Conservation (phyloP, 352 stramenopile species). For the Ophiocytium majus region DNA sequence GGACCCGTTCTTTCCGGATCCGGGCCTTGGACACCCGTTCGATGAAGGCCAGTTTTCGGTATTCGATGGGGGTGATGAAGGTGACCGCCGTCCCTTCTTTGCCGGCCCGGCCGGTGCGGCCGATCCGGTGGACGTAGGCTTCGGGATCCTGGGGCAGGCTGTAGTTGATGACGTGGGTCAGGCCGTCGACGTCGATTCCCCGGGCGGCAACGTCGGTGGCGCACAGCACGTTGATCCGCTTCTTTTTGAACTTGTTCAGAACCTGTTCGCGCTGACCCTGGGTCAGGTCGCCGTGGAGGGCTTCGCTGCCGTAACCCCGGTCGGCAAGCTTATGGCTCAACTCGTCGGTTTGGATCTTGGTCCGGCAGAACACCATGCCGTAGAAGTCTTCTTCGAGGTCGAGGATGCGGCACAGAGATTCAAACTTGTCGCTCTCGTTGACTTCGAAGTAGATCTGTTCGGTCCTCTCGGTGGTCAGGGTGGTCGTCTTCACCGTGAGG, state of each 20-base stretch:
- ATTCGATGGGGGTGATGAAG: conserved; percentile 32
- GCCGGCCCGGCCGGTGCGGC: conserved; percentile 52
- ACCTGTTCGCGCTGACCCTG: background rate
- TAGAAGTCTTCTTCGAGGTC: background rate
- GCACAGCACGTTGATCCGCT: conserved; percentile 68
- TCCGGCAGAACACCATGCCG: background rate
- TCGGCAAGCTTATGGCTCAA: background rate
- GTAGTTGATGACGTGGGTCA: conserved; percentile 70
- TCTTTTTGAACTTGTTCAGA: conserved; percentile 68
- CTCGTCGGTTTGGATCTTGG: background rate
- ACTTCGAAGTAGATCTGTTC: conserved; percentile 6
- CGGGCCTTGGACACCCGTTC: background rate
- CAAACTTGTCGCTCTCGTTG: background rate
- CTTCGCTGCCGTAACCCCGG: background rate
- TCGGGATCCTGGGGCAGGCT: conserved; percentile 65
- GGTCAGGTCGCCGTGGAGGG: conserved; percentile 5
- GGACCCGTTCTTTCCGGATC: background rate
- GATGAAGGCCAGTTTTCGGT: background rate
- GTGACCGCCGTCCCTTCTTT: conserved; percentile 38
- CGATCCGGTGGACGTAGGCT: conserved; percentile 68
- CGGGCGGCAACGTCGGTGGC: conserved; percentile 74
- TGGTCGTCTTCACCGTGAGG: conserved; percentile 71
- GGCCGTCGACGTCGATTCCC: conserved; percentile 71
- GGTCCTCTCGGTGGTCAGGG: background rate
- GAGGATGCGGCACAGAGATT: background rate